A percentile compares a stretch with the other conserved stretches of the same genome.
Evolutionary conservation across 1,139 yeast species (phyloP).

Genomic region (Saccharomycopsis phalli): DNA sequence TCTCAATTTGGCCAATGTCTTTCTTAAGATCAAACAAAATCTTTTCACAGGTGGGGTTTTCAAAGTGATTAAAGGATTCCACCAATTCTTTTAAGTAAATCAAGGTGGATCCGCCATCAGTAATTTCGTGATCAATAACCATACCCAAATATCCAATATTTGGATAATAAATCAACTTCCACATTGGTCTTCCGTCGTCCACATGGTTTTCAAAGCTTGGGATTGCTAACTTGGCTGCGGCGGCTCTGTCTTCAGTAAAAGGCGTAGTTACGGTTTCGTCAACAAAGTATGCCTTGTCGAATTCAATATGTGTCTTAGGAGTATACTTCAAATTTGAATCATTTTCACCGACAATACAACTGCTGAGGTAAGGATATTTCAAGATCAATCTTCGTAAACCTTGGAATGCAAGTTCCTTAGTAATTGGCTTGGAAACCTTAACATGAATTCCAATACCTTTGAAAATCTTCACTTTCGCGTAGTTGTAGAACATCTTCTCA

Average conservation of each 20-base stretch:
- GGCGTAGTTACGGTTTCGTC: background rate
- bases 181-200: constrained; percentile 1
- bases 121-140: background rate
- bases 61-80: background rate
- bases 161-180: background rate
- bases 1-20: background rate
- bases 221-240: background rate
- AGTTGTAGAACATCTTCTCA: background rate
- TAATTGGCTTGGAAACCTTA: background rate
- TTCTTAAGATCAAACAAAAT: background rate
- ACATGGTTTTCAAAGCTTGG: background rate
- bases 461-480: background rate
- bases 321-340: background rate
- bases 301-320: background rate
- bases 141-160: background rate
- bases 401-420: background rate
- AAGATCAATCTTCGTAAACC: background rate
- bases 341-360: background rate
- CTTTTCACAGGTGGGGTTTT: background rate
- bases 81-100: constrained; percentile 1
- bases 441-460: background rate
- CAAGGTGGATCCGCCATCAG: background rate
- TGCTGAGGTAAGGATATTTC: background rate
- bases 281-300: background rate
- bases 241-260: background rate